Base-by-base conservation (phyloP, 768 basidiomycete species). In the Kwoniella dendrophila region DNA sequence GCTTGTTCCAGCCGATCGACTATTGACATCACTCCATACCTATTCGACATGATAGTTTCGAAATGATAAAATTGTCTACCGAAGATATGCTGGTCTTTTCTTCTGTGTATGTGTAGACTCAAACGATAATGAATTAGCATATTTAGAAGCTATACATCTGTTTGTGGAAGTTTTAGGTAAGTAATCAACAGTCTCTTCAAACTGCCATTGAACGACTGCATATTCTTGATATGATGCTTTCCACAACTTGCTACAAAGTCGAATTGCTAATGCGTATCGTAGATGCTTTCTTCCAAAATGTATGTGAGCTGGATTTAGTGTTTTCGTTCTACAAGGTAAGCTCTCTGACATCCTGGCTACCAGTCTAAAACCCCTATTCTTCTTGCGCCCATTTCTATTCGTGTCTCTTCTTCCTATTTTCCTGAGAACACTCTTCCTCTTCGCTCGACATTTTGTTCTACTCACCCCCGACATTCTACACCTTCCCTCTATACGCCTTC, bases 271-370 rank as follows among this genome's bases (percentile, higher is more conserved):
- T 29, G 4, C 50, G 6, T 57, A 6, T 32, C 41, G n/a, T 60
- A 96, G 95, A 98, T 77, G 87, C 93, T 0, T 99, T 98, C 83
- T 99, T 99, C 73, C 93, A 97, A 76, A 98, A 99, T 70, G 96
- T 99, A 1, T 97, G 96, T 81, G 94, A 97, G 79, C 83, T 97
- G 30, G 96, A 98, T 75, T 85, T 99, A 0, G 96, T 99, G 2
- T 99, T 98, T 83, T 97, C 97, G 79, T 99, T 98, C 78, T 96
- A 98, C 81, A 98, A 98, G 83, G 91, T 89, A 41, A 20, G 79
- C 63, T 30, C 3, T 18, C 34, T 49, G 52, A 49, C 34, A 5
- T 22, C 44, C 26, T 33, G 24, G 33, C 18, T 8, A n/a, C n/a
- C n/a, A n/a, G n/a, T n/a, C n/a, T n/a, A n/a, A n/a, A n/a, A n/a